Base-by-base conservation (phyloP, 805 yeast genomes). In the Lipomyces spencermartinsiae region DNA sequence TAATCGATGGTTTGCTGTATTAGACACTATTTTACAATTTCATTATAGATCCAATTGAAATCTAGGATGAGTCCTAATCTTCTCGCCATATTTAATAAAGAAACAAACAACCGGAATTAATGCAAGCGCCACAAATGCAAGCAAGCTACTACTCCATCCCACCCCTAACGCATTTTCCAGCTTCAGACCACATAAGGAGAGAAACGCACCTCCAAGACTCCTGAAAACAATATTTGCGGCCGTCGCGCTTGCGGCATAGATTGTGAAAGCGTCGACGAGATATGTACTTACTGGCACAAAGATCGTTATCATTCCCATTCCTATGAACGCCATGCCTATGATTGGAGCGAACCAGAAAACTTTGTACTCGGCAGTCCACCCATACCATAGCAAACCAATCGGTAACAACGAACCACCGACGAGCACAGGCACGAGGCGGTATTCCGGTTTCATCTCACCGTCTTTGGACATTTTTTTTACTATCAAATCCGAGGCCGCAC, bases 201-300 rank as follows among this genome's bases (percentile, higher is more conserved):
- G 89, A 12, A 84, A 81, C 63, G 88, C 89, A 0, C 93, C 94
- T 73, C 89, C 83, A 55, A 84, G 77, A 7, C 92, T 87, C 73
- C 95, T 81, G 74, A 87, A 84, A 67, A 89, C 84, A 63, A 62
- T 65, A 7, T 61, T 64, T 0, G 87, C 89, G 78, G 90, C 91
- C 7, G 94, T 94, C 49, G 94, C 95, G 67, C 90, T 76, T 2
- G 93, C 92, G n/a, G 92, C 86, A 34, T 74, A 79, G 8, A 80
- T 74, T 69, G 84, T 78, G 70, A 79, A 82, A 31, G 80, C 83
- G 66, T 81, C 84, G 25, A 82, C 74, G 54, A 81, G 61, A 56
- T 73, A 73, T 76, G 81, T 80, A 10, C 59, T 63, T 39, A 73
- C 80, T 73, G 35, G 81, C 74, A 19, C 81, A 82, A 59, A 80